phyloP scores from a whole-genome alignment of 139 green algal species.

The Coccomyxa sp. region DNA sequence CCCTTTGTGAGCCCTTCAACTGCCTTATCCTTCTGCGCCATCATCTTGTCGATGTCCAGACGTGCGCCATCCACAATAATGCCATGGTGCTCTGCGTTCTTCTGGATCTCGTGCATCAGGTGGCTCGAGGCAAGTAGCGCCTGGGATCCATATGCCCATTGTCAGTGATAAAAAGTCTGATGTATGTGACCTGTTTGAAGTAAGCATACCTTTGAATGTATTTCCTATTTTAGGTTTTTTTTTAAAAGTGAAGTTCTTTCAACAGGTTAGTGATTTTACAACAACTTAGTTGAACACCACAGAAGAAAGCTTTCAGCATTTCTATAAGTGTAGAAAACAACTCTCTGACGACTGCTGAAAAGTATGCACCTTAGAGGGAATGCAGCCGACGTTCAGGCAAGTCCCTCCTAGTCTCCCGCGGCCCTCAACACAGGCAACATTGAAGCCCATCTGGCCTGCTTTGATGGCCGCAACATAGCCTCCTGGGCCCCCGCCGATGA shows the following conservation, averaged over 20 bases:
- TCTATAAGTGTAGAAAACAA: not conserved
- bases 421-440: constrained; percentile 92
- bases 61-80: constrained; percentile 67
- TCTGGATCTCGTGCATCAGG: constrained; percentile 86
- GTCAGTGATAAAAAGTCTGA: not conserved
- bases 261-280: not conserved
- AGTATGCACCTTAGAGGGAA: constrained; percentile 80
- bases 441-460: constrained; percentile 92
- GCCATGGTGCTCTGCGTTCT: constrained; percentile 78
- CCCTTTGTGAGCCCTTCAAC: constrained; percentile 93
- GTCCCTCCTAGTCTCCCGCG: constrained; percentile 90
- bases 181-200: not conserved
- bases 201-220: too few relatives aligned
- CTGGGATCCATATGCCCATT: constrained; percentile 31
- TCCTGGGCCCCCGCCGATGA: constrained; percentile 94
- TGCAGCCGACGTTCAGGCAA: constrained; percentile 99
- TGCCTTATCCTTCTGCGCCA: constrained; percentile 88
- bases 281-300: not conserved
- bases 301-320: not conserved
- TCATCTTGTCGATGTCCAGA: constrained; percentile 84
- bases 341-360: not conserved
- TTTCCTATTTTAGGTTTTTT: not conserved
- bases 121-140: constrained; percentile 93
- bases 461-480: constrained; percentile 99
- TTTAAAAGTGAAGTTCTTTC: not conserved